Percentiles rank a stretch among this genome's conserved stretches.
phyloP scores from a whole-genome alignment of 768 basidiomycete genomes.

The Xerocomus potaroensis region DNA sequence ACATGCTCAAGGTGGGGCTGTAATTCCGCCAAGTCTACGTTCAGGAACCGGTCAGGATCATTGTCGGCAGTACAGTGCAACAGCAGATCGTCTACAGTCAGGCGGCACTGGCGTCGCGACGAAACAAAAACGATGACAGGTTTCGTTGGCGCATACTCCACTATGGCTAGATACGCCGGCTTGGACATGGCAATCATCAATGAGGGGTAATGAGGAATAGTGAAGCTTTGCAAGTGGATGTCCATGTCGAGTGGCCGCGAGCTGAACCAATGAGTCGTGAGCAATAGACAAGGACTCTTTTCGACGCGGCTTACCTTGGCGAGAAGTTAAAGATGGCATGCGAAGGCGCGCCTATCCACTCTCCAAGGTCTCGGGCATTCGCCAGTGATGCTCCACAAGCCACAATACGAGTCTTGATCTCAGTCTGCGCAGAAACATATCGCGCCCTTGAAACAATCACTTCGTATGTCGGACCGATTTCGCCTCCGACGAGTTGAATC shows the following conservation, averaged over 20 bases:
- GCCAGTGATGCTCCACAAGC: conserved; percentile 94
- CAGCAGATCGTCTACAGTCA: conserved; percentile 89
- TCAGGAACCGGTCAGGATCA: conserved; percentile 80
- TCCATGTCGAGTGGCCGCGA: conserved; percentile 98
- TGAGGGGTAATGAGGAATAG: conserved; percentile 96
- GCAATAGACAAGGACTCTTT: conserved; percentile 1
- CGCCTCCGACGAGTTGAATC: conserved; percentile 90
- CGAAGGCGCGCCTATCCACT: conserved; percentile 94
- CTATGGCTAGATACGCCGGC: conserved; percentile 89
- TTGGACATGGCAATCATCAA: conserved; percentile 99
- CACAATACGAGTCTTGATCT: conserved; percentile 88
- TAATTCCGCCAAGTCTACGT: conserved; percentile 77
- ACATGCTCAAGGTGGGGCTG: conserved; percentile 87
- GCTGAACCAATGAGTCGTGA: conserved; percentile 34
- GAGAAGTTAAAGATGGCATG: conserved; percentile 99
- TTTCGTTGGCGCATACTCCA: conserved; percentile 79
- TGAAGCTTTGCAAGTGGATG: conserved; percentile 94
- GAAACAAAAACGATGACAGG: conserved; percentile 93
- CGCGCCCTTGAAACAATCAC: conserved; percentile 88
- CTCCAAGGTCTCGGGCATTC: conserved; percentile 92
- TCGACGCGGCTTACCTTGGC: conserved; percentile 54
- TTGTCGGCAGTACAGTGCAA: conserved; percentile 87
- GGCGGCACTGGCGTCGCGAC: conserved; percentile 87
- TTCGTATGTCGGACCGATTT: conserved; percentile 85
- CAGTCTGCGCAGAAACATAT: conserved; percentile 92